These are phyloP conservation scores for Cyberlindnera japonica DNA, from an alignment of 805 yeast species.

Conservation along the genomic window DNA sequence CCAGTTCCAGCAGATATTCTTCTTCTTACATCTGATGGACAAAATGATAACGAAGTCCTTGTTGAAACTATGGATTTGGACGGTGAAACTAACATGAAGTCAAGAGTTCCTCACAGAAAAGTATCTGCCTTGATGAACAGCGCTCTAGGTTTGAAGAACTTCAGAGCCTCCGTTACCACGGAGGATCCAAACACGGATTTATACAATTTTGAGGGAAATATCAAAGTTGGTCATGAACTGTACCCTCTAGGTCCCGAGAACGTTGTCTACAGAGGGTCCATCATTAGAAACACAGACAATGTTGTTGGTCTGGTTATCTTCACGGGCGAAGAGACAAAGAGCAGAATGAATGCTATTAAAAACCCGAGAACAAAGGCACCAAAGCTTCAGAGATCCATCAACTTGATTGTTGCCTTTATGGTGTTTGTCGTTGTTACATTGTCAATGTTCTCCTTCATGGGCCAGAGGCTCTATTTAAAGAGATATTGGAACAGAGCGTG, in stretches of 20 bases:
- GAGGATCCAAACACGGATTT: slow-evolving; percentile 94
- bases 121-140: slow-evolving; percentile 48
- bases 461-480: slow-evolving; percentile 53
- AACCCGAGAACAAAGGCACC: slow-evolving; percentile 94
- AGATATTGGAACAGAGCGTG: slow-evolving; percentile 47
- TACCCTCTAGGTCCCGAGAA: slow-evolving; percentile 76
- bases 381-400: slow-evolving; percentile 77
- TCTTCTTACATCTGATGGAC: slow-evolving; percentile 60
- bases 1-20: slow-evolving; percentile 93
- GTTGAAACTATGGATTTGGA: slow-evolving; percentile 97
- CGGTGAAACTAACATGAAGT: slow-evolving; percentile 92
- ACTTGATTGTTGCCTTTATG: slow-evolving; percentile 82
- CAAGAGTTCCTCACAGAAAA: slow-evolving; percentile 63
- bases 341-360: slow-evolving; percentile 89
- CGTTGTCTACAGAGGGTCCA: slow-evolving; percentile 86
- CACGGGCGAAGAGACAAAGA: slow-evolving; percentile 94
- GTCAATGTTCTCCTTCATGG: slow-evolving; percentile 80
- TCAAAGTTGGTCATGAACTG: slow-evolving; percentile 36
- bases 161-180: slow-evolving; percentile 53
- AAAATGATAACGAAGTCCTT: slow-evolving; percentile 56
- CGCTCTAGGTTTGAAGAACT: slow-evolving; percentile 46
- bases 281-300: slow-evolving; percentile 76
- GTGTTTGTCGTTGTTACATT: slow-evolving; percentile 72
- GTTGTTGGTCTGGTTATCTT: slow-evolving; percentile 80
- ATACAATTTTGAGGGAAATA: slow-evolving; percentile 85